Evolutionary conservation across 306 rosid genomes (phyloP), one percentile per base, ranked within the genome.

Genomic region (Cucurbita ficifolia): DNA sequence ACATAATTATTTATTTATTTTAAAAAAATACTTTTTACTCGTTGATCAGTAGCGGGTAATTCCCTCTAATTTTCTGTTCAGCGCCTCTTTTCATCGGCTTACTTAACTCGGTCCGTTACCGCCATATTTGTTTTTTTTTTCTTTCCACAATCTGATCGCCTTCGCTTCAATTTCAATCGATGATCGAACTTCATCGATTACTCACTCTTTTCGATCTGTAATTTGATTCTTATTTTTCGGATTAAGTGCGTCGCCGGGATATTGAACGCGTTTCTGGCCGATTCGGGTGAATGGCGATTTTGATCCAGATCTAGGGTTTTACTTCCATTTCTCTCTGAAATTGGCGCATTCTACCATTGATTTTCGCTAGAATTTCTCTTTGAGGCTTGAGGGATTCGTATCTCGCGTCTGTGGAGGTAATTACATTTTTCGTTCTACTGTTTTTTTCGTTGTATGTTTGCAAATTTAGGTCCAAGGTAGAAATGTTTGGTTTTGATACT

Each of bases 341-440:
- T 70, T 71, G 29, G 10, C 11, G 39, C 40, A 17, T 60, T 70
- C 45, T 69, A 57, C 64, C 52, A 10, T 33, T 49, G 58, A 0
- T 14, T 24, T 16, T 24, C 14, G 35, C 38, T 29, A 5, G 24
- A 68, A 16, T 29, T 79, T 58, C 33, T 43, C 24, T 65, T 57
- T 38, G 62, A 70, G 73, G 76, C 77, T 70, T 54, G 69, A 71
- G 85, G 77, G 78, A 73, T 77, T 53, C 55, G 79, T 85, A 88
- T 84, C 88, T 86, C 81, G 76, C 80, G 42, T 56, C 64, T 29
- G 51, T 63, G 69, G 72, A 79, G 87, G 87, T 81, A 81, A 76
- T 74, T 72, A 57, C 13, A 3, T 12, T 17, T 24, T 63, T 43
- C 54, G 21, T 64, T 16, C n/a, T 8, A 17, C 60, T 4, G 59